These are phyloP conservation scores for Eutrema japonicum DNA, from an alignment of 345 rosid species.

Conservation along the genomic window DNA sequence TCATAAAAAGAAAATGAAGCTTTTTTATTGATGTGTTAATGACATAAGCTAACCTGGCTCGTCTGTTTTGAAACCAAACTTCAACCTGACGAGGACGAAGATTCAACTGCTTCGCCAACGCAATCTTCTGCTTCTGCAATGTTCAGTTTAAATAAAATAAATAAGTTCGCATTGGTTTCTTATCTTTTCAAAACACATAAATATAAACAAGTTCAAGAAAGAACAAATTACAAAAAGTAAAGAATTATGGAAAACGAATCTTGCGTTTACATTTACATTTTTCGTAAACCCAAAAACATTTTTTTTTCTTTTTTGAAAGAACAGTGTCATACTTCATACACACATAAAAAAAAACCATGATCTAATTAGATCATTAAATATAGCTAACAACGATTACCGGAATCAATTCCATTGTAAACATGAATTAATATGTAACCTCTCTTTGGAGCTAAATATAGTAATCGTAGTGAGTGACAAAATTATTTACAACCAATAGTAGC, in stretches of 20 bases:
- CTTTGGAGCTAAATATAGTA: conserved; percentile 30
- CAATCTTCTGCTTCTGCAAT: conserved; percentile 79
- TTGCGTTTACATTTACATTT: conserved; percentile 12
- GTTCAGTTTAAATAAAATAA: background rate
- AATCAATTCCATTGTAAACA: background rate
- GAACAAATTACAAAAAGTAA: background rate
- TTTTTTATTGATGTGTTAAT: background rate
- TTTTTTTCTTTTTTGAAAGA: background rate
- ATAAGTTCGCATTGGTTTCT: no score
- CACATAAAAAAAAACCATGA: background rate
- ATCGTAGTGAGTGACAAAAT: conserved; percentile 28
- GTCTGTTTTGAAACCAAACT: conserved; percentile 97
- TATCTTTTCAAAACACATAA: background rate
- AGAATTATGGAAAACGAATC: conserved; percentile 46
- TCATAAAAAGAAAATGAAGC: background rate
- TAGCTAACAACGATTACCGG: background rate
- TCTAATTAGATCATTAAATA: conserved; percentile 9
- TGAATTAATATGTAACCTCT: conserved; percentile 17
- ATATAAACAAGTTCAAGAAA: background rate
- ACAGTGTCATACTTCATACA: background rate
- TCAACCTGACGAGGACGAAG: conserved; percentile 96
- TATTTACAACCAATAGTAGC: conserved; percentile 35
- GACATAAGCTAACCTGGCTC: conserved; percentile 71
- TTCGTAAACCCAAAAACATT: background rate
- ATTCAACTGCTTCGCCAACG: conserved; percentile 79